Evolutionary conservation across 768 basidiomycete species (phyloP).

Genomic region (Lentinula detonsa): DNA sequence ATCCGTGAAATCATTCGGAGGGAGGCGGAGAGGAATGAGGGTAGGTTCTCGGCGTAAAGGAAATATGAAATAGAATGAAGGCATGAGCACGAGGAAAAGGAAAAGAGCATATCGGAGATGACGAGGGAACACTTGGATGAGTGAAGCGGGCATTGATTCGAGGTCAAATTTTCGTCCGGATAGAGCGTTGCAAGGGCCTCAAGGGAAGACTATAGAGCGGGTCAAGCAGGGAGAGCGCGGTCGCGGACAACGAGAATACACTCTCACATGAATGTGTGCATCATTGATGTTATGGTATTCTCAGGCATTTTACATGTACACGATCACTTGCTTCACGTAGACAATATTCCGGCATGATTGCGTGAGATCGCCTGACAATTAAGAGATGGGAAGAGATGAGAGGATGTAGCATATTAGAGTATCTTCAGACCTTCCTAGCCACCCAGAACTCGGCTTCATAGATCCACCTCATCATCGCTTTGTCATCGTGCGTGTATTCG

Average conservation of each 20-base stretch:
- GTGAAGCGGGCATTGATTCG: neutral
- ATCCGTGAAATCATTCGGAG: constrained; percentile 23
- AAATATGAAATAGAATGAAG: constrained; percentile 42
- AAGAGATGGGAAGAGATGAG: neutral
- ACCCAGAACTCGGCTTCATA: constrained; percentile 69
- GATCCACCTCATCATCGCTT: constrained; percentile 68
- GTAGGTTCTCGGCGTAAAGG: constrained; percentile 23
- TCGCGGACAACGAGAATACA: neutral
- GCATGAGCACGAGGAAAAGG: constrained; percentile 32
- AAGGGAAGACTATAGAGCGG: too few species aligned
- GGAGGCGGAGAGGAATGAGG: constrained; percentile 28
- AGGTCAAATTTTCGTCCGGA: neutral
- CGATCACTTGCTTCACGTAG: neutral
- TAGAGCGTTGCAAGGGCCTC: neutral
- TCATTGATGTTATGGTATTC: neutral
- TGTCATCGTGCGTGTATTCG: constrained; percentile 57
- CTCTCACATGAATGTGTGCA: neutral
- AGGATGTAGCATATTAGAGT: neutral
- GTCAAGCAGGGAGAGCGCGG: too few species aligned
- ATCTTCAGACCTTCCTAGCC: constrained; percentile 31
- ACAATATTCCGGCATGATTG: neutral
- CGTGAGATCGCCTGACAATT: neutral
- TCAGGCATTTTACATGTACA: neutral
- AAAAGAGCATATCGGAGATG: constrained; percentile 50
- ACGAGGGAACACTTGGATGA: constrained; percentile 14